A percentile compares a stretch with the other conserved stretches of the same genome.
Conservation (phyloP, 345 rosid species). For the Brassica nigra region DNA sequence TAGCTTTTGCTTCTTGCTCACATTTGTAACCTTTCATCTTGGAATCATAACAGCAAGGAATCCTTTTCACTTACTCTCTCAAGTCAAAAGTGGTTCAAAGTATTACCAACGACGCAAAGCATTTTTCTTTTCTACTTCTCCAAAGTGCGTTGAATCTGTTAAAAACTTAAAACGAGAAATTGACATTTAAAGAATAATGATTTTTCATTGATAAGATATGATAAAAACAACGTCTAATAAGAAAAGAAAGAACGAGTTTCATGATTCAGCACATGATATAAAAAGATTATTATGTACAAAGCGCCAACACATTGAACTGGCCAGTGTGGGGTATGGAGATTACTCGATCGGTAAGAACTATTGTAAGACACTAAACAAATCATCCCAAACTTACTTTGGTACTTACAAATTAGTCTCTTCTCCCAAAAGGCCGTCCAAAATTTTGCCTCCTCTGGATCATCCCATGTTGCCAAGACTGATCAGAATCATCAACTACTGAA, state of each 20-base stretch:
- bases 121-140: neutral
- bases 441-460: constrained; percentile 55
- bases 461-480: constrained; percentile 76
- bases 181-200: constrained; percentile 9
- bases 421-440: constrained; percentile 51
- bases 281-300: constrained; percentile 28
- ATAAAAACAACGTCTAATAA: constrained; percentile 11
- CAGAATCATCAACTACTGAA: constrained; percentile 60
- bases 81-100: neutral
- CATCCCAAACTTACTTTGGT: neutral
- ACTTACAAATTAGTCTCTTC: constrained; percentile 46
- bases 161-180: neutral
- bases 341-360: neutral
- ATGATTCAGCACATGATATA: neutral
- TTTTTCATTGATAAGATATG: constrained; percentile 22
- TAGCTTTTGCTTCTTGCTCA: constrained; percentile 23
- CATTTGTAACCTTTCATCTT: constrained; percentile 14
- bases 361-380: constrained; percentile 16
- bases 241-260: neutral
- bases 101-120: neutral
- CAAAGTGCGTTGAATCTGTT: neutral
- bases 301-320: constrained; percentile 13
- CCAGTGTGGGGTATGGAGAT: neutral
- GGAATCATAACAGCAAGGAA: constrained; percentile 6
- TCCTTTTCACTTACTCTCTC: neutral